Evolutionary conservation across 2,329 filamentous ascomycete species (phyloP).

Genomic region (Colletotrichum endophyticum): DNA sequence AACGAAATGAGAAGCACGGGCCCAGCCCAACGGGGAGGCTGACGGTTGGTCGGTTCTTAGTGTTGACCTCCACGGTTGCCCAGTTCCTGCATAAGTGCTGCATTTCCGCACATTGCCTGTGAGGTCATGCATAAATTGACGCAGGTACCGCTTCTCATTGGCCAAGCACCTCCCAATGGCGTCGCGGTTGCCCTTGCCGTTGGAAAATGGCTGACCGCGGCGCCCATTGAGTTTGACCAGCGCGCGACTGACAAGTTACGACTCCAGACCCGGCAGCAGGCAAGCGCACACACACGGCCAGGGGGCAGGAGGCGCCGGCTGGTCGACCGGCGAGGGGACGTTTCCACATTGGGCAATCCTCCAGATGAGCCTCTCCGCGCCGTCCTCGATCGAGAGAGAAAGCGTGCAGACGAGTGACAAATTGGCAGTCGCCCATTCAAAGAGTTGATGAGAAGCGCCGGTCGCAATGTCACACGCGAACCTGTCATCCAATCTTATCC

Average conservation of each 20-base stretch:
- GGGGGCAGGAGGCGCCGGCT: not conserved
- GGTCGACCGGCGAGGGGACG: not conserved
- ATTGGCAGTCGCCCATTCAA: not conserved
- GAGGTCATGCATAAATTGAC: not conserved
- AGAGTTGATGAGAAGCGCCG: not conserved
- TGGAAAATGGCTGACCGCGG: not conserved
- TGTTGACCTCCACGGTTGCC: not conserved
- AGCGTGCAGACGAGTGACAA: not conserved
- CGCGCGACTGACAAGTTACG: not conserved
- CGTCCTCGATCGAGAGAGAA: not conserved
- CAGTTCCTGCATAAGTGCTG: constrained; percentile 20
- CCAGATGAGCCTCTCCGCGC: constrained; percentile 1
- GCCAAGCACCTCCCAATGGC: not conserved
- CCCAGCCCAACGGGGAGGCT: not conserved
- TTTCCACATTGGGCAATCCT: not conserved
- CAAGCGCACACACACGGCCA: not conserved
- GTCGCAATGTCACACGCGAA: constrained; percentile 13
- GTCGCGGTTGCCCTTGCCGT: not conserved
- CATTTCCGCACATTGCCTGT: not conserved
- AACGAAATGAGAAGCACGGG: constrained; percentile 17
- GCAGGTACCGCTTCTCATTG: not conserved
- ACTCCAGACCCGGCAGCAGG: not conserved
- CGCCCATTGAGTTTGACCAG: not conserved
- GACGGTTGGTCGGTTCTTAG: not conserved
- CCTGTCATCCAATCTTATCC: constrained; percentile 17